Evolutionary conservation across 306 rosid genomes (phyloP), one percentile per base, ranked within the genome.

Genomic region (Lagenaria siceraria): DNA sequence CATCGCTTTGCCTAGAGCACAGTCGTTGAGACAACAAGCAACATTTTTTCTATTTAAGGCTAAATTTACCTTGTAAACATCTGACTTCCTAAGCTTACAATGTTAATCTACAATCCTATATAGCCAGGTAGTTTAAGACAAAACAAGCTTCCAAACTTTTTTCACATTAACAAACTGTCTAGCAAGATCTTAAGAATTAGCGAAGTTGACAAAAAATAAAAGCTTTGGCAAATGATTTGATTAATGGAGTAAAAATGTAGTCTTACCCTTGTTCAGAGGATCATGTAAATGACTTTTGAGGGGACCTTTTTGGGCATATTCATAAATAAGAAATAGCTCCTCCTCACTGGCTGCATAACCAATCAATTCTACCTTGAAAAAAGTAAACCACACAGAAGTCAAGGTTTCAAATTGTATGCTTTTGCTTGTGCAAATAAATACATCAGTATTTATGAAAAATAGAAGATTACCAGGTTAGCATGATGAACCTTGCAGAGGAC

Each of bases 331-430:
- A 81, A 90, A 89, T 75, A 96, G 92, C 84, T 96, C 98, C 40
- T 89, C 96, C 10, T 89, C 93, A 80, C 90, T 90, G 51, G 96
- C 92, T 10, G 93, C 93, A 84, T 92, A 96, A 70, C 99, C 99
- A 82, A 96, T 92, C 96, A 96, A 90, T 82, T 96, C 99, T 87
- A 96, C 98, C 99, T 96, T 87, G 89, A 96, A 79, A 92, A 80
- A 82, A 60, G 81, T 72, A 83, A 89, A 56, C 62, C 85, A 49
- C 56, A 69, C 70, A 77, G 36, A 61, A 81, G 87, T 88, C 87
- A 89, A 78, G 74, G 40, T 59, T 83, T 78, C 46, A 78, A 81
- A 79, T 76, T 80, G 64, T 76, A 83, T 76, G 80, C 84, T 73
- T 55, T 77, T 81, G 80, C 83, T 72, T 55, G 79, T 78, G 83